Evolutionary conservation across 2,329 filamentous ascomycete genomes (phyloP).

Genomic region (Claviceps sp.): DNA sequence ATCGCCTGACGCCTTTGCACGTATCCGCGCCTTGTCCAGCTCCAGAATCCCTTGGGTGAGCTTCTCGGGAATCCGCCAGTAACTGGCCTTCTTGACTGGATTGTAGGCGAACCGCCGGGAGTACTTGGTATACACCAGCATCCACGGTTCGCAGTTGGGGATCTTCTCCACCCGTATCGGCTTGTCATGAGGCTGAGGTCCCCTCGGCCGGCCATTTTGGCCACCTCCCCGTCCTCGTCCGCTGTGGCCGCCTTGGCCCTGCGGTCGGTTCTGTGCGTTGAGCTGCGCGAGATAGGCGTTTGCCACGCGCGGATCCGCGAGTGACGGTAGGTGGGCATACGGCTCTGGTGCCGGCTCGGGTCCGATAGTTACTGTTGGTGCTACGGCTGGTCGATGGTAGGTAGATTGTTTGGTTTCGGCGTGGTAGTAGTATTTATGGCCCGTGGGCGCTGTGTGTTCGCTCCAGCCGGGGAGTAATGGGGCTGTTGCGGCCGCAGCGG

Average conservation of each 20-base stretch:
- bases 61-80: slow-evolving; percentile 88
- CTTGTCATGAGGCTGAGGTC: slow-evolving; percentile 58
- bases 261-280: slow-evolving; percentile 25
- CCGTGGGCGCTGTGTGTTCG: slow-evolving; percentile 81
- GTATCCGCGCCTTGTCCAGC: slow-evolving; percentile 58
- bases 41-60: slow-evolving; percentile 65
- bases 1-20: slow-evolving; percentile 34
- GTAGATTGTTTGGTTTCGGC: slow-evolving; percentile 71
- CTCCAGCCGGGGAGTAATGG: slow-evolving; percentile 74
- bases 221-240: slow-evolving; percentile 27
- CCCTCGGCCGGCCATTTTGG: slow-evolving; percentile 43
- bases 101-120: slow-evolving; percentile 87
- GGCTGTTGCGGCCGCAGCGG: slow-evolving; percentile 22
- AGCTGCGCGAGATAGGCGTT: slow-evolving; percentile 49
- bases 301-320: slow-evolving; percentile 42
- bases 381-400: slow-evolving; percentile 53
- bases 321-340: slow-evolving; percentile 19
- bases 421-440: slow-evolving; percentile 84
- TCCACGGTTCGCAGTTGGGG: slow-evolving; percentile 73
- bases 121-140: slow-evolving; percentile 85
- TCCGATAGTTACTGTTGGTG: slow-evolving; percentile 6
- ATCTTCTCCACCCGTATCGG: slow-evolving; percentile 70
- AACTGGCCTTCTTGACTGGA: slow-evolving; percentile 69
- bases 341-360: slow-evolving; percentile 18
- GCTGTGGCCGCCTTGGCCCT: slow-evolving; percentile 18